Evolutionary conservation across 129 eudicot genomes (phyloP).

Genomic region (Gnaphalium uliginosum): DNA sequence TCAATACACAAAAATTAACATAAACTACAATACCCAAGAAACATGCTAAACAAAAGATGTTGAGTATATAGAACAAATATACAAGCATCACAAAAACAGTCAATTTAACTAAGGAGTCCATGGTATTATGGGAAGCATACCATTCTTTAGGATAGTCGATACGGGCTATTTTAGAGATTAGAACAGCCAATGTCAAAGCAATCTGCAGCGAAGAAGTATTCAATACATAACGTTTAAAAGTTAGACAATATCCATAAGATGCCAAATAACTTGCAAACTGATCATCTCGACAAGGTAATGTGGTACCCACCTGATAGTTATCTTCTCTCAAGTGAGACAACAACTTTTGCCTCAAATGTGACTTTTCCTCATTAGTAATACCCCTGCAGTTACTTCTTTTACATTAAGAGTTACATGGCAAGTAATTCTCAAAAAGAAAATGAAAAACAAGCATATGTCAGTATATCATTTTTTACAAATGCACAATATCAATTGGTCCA

Average conservation of each 20-base stretch:
- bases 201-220: constrained; percentile 46
- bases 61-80: neutral
- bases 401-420: constrained; percentile 7
- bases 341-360: constrained; percentile 70
- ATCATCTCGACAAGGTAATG: neutral
- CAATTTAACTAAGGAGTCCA: neutral
- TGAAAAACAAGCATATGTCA: neutral
- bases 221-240: neutral
- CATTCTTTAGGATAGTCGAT: constrained; percentile 94
- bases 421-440: neutral
- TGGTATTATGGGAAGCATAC: constrained; percentile 43
- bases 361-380: constrained; percentile 77
- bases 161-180: constrained; percentile 91
- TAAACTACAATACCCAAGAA: constrained; percentile 13
- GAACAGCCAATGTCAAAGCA: constrained; percentile 82
- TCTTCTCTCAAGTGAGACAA: constrained; percentile 92
- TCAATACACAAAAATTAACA: constrained; percentile 18
- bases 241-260: constrained; percentile 7
- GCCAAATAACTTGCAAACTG: constrained; percentile 17
- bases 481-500: neutral
- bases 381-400: constrained; percentile 56
- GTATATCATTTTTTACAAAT: neutral
- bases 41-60: neutral
- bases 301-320: constrained; percentile 68
- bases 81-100: neutral